A percentile compares a stretch with the other conserved stretches of the same genome.
Evolutionary conservation across 2,329 filamentous ascomycete genomes (phyloP).

Genomic region (Talaromyces sp.): DNA sequence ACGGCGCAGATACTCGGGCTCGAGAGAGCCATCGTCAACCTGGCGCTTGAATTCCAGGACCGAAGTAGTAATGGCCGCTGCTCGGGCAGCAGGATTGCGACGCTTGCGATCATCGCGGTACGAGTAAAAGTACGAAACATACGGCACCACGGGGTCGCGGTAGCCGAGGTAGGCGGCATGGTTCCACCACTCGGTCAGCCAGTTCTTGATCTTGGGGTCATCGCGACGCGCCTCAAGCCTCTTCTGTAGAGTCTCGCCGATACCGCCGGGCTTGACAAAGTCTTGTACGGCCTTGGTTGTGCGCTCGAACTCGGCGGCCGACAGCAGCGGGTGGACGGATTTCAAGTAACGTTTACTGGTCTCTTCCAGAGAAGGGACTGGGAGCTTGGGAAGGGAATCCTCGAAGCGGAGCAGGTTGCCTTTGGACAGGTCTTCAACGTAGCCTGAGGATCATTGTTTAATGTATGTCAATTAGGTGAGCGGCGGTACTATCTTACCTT

Average conservation of each 20-base stretch:
- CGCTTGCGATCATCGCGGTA: conserved; percentile 88
- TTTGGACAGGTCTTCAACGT: conserved; percentile 59
- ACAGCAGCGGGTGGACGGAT: conserved; percentile 60
- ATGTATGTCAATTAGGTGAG: not conserved
- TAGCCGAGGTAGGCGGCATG: conserved; percentile 86
- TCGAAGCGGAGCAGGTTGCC: conserved; percentile 62
- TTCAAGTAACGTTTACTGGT: conserved; percentile 61
- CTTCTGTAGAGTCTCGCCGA: conserved; percentile 79
- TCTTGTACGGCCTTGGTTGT: conserved; percentile 78
- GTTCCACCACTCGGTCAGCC: conserved; percentile 99
- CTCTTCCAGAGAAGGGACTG: conserved; percentile 60
- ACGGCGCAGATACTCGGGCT: conserved; percentile 99
- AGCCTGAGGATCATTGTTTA: conserved; percentile 35
- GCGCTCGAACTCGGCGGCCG: conserved; percentile 52
- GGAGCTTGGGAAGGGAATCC: conserved; percentile 58
- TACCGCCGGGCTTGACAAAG: conserved; percentile 81
- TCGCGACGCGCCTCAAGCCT: conserved; percentile 74
- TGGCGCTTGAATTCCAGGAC: conserved; percentile 90
- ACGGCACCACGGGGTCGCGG: conserved; percentile 92
- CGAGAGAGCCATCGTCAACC: conserved; percentile 74
- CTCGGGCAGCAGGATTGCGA: conserved; percentile 84
- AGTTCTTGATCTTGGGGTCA: conserved; percentile 80
- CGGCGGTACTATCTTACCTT: conserved; percentile 30
- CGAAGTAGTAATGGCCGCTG: conserved; percentile 80
- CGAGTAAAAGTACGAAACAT: conserved; percentile 99